These are phyloP conservation scores for Litchi chinensis DNA, from an alignment of 345 rosid species.

Conservation along the genomic window DNA sequence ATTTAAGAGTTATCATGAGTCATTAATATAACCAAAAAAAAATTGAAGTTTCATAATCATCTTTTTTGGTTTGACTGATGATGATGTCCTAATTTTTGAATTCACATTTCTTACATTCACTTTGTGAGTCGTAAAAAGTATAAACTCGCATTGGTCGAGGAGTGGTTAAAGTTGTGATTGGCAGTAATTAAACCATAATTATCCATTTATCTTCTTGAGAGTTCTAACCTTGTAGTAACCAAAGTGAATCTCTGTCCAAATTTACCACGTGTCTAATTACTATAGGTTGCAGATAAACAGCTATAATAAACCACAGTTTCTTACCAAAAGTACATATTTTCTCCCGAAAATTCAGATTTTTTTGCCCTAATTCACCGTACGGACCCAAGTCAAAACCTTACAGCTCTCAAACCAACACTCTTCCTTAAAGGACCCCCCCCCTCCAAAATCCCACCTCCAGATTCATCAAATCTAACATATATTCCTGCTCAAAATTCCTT, in stretches of 20 bases:
- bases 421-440: neutral
- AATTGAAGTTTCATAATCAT: no score
- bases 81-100: no score
- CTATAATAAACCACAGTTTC: neutral
- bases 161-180: no score
- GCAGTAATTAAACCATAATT: neutral
- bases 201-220: neutral
- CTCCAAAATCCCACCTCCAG: neutral
- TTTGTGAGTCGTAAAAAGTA: no score
- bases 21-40: no score
- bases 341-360: neutral
- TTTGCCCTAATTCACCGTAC: slow-evolving; percentile 17
- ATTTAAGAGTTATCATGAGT: no score
- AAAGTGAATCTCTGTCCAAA: neutral
- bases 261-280: neutral
- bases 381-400: slow-evolving; percentile 19
- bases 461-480: slow-evolving; percentile 39
- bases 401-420: neutral
- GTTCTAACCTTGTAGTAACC: neutral
- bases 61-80: no score
- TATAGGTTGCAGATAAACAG: no score
- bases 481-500: slow-evolving; percentile 36
- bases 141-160: no score
- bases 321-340: neutral
- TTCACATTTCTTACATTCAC: no score